Base-by-base conservation (phyloP, 805 yeast genomes). In the Barnettozyma sucrosica region DNA sequence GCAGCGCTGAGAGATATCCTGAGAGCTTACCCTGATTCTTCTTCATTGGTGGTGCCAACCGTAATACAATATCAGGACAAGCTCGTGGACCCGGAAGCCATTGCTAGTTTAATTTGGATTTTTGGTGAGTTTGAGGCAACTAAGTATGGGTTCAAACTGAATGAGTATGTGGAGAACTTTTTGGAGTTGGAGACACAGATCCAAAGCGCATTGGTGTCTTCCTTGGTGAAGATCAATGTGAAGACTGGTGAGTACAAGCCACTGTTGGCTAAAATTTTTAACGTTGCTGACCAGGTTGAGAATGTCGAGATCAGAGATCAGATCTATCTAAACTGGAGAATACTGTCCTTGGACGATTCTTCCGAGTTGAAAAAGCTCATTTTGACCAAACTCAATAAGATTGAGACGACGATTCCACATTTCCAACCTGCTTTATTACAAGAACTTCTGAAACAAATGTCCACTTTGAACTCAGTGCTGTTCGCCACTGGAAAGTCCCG, bases 401-500 rank as follows among this genome's bases (percentile, higher is more conserved):
- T 93, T 49, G 76, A 79, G 39, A 76, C 88, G 2, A 83, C 89
- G 2, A 79, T 90, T 26, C 83, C 89, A 37, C 66, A 74, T 18
- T 83, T 90, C 58, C 81, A 88, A 36, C 83, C 87, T 0, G 73
- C 71, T 20, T 71, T 89, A 5, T 73, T 90, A 48, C 79, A 81
- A 37, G 83, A 80, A 52, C 72, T 93, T 43, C 61, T 92, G 26
- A 62, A 69, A n/a, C 96, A 92, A 61, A 67, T 92, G 47, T 82
- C 95, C 3, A 84, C 93, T 8, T 74, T 93, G 51, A 83, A 96
- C 34, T 88, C 97, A 0, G 93, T 93, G 2, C 88, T 88, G 61
- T 95, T 85, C 66, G 85, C 84, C 61, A 96, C 97, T 11, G 80
- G 86, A 5, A 71, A 47, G 54, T 62, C 68, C 21, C 69, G 71